Percentiles rank a stretch among this genome's conserved stretches.
Evolutionary conservation across 192 early-diverging fungal genomes (phyloP).

Genomic region (Coemansia sp.): DNA sequence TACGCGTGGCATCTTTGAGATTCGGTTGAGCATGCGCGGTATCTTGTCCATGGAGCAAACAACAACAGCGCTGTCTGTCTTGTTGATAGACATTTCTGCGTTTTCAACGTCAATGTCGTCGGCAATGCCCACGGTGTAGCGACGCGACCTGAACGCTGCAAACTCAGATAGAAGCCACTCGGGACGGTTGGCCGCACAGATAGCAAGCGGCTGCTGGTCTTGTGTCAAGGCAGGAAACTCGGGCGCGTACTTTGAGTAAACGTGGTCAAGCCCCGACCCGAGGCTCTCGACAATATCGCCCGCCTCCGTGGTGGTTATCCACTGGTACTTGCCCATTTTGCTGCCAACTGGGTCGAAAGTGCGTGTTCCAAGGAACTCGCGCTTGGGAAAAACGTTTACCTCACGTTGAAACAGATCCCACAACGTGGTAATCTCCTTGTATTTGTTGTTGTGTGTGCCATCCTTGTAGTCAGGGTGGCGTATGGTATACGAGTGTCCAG

Average conservation of each 20-base stretch:
- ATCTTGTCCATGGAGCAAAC: conserved; percentile 73
- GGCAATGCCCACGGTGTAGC: conserved; percentile 70
- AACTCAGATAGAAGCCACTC: conserved; percentile 73
- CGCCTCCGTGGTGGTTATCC: conserved; percentile 64
- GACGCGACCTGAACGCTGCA: conserved; percentile 60
- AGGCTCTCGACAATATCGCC: conserved; percentile 57
- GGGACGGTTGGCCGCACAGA: conserved; percentile 69
- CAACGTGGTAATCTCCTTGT: conserved; percentile 25
- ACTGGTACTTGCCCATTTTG: conserved; percentile 24
- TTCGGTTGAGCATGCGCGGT: conserved; percentile 59
- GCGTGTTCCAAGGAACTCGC: conserved; percentile 33
- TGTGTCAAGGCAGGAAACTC: background rate
- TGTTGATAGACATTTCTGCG: conserved; percentile 76
- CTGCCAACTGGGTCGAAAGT: background rate
- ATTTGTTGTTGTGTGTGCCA: conserved; percentile 24
- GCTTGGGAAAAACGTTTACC: conserved; percentile 18
- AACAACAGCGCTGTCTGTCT: conserved; percentile 65
- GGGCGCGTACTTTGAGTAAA: conserved; percentile 52
- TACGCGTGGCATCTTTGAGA: conserved; percentile 58
- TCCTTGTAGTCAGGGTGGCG: conserved; percentile 36
- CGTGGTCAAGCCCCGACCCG: conserved; percentile 64
- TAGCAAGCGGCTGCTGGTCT: conserved; percentile 58
- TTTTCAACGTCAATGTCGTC: conserved; percentile 74
- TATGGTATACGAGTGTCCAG: conserved; percentile 26
- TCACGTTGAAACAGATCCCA: conserved; percentile 30